Evolutionary conservation across 129 eudicot species (phyloP).

Genomic region (Scalesia atractyloides): DNA sequence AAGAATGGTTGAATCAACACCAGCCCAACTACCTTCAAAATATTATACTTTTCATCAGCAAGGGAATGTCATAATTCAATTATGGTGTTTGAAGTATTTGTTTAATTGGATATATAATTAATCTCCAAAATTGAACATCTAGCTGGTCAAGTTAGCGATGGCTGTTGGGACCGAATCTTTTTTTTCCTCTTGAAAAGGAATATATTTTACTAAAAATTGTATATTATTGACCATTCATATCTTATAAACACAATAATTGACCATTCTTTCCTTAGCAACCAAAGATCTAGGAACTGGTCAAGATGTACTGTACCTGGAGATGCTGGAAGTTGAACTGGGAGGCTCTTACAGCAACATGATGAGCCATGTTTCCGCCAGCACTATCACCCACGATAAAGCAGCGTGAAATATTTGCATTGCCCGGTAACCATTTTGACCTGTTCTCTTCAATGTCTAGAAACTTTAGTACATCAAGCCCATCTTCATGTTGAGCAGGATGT

Average conservation of each 20-base stretch:
- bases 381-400: slow-evolving; percentile 48
- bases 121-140: no score
- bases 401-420: slow-evolving; percentile 28
- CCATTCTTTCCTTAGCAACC: background rate
- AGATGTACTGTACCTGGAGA: slow-evolving; percentile 26
- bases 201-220: no score
- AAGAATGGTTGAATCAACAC: slow-evolving; percentile 39
- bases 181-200: no score
- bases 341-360: slow-evolving; percentile 39
- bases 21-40: slow-evolving; percentile 32
- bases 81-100: no score
- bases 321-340: slow-evolving; percentile 21
- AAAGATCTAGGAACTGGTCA: no score
- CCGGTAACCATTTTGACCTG: slow-evolving; percentile 24
- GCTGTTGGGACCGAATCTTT: no score
- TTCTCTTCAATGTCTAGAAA: slow-evolving; percentile 30
- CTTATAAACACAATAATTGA: no score
- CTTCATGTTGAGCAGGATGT: slow-evolving; percentile 38
- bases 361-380: slow-evolving; percentile 45
- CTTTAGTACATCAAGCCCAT: slow-evolving; percentile 40
- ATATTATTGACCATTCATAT: no score
- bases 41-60: background rate
- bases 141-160: no score
- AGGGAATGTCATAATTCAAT: no score
- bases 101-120: no score